Evolutionary conservation across 345 rosid species (phyloP).

Genomic region (Excoecaria cochinchinensis): DNA sequence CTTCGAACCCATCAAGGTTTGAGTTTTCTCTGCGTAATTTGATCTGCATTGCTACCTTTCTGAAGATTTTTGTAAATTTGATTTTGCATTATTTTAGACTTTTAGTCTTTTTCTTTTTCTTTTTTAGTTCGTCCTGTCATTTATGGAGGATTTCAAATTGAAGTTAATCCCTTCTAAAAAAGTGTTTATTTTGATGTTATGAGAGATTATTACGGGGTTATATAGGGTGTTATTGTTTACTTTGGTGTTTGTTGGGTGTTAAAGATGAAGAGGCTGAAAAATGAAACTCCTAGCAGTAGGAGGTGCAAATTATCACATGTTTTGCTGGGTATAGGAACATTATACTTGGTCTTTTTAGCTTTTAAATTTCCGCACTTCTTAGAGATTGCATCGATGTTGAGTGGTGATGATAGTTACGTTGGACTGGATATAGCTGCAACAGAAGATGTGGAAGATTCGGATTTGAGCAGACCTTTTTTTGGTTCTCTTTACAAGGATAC

Average conservation of each 20-base stretch:
- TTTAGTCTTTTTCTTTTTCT: conserved; percentile 1
- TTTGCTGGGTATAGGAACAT: conserved; percentile 54
- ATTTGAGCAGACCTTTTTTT: conserved; percentile 50
- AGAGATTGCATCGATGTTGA: conserved; percentile 59
- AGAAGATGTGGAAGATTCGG: conserved; percentile 46
- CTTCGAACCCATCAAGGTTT: conserved; percentile 19
- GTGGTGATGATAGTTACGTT: conserved; percentile 62
- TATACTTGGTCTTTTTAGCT: conserved; percentile 75
- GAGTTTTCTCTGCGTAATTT: conserved; percentile 4
- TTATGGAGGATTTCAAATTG: conserved; percentile 17
- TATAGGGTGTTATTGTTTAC: conserved; percentile 18
- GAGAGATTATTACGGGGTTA: conserved; percentile 18
- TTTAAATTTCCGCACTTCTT: conserved; percentile 81
- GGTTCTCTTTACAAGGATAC: conserved; percentile 65
- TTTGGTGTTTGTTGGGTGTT: conserved; percentile 17
- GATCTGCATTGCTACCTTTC: conserved; percentile 8
- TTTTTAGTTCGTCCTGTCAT: conserved; percentile 4
- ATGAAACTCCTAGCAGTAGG: conserved; percentile 53
- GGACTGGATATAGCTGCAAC: conserved; percentile 46
- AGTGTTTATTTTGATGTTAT: conserved; percentile 22
- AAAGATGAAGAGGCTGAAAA: conserved; percentile 77
- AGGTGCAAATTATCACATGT: conserved; percentile 81
- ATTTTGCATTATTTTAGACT: conserved; percentile 5
- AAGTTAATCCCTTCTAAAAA: conserved; percentile 10
- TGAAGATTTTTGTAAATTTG: conserved; percentile 3